Evolutionary conservation across 2,329 filamentous ascomycete species (phyloP), one percentile per base, ranked within the genome.

Genomic region (Sphaerostilbella broomeana): DNA sequence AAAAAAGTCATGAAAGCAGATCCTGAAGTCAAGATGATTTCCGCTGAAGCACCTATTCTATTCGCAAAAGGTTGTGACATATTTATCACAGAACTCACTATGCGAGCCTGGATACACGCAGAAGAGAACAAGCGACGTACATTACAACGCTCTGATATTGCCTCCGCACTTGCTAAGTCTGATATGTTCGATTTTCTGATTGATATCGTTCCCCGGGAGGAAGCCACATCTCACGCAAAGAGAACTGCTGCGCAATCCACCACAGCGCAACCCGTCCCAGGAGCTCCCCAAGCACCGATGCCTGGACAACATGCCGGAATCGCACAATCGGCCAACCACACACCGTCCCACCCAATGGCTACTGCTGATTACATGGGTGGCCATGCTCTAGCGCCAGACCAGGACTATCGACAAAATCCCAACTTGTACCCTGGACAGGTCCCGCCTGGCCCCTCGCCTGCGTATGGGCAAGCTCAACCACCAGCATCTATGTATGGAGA

Each of bases 1-100:
- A 98, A 98, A 73, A 98, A 98, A 64, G 92, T 98, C 50, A 98
- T 98, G 92, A 98, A 98, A 68, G 92, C 92, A 1, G 92, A 98
- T 52, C 92, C 92, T 0, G 92, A 98, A 56, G 92, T 98, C 33
- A 98, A 98, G 71, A 98, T 98, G 92, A 98, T 98, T 47, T 97
- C 89, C 4, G 92, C 92, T 7, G 92, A 98, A 66, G 92, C 92
- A 2, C 92, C 92, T 1, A 98, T 98, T 52, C 72, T 98, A 11
- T 98, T 98, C 56, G 92, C 92, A 36, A 98, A 98, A 65, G 92
- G 90, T 25, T 97, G 92, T 64, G 92, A 98, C 59, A 95, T 97
- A 58, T 98, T 98, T 68, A 98, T 98, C 58, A 95, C 89, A 1
- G 92, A 98, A 65, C 73, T 98, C 45, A 98, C 92, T 6, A 98